These are phyloP conservation scores for Candolleomyces aberdarensis DNA, from an alignment of 768 basidiomycete species.

Conservation along the genomic window DNA sequence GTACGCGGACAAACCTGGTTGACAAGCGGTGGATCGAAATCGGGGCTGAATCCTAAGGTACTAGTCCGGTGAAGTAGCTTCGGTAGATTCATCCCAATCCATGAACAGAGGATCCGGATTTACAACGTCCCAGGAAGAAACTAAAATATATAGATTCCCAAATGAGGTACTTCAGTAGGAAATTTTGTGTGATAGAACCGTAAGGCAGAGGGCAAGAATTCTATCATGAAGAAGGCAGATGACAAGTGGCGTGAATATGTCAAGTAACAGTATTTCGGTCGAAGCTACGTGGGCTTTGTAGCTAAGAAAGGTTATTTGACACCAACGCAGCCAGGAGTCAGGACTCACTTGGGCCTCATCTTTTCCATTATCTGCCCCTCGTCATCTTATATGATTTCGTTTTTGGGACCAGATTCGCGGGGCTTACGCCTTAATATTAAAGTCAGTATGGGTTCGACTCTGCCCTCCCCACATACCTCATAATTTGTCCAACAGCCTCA, in stretches of 20 bases:
- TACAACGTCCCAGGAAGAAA: not conserved
- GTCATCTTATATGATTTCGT: not conserved
- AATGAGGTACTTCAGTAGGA: constrained; percentile 13
- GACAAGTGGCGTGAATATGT: constrained; percentile 44
- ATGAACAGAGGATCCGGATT: constrained; percentile 6
- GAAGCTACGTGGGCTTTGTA: constrained; percentile 36
- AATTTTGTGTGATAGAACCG: constrained; percentile 14
- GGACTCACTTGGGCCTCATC: no score
- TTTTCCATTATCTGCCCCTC: not conserved
- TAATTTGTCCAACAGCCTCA: constrained; percentile 54
- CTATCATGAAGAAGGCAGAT: constrained; percentile 29
- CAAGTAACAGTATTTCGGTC: constrained; percentile 36
- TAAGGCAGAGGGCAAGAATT: constrained; percentile 13
- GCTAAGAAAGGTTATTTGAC: constrained; percentile 38
- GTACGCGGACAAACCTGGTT: not conserved
- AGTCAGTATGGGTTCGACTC: constrained; percentile 32
- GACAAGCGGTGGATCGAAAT: not conserved
- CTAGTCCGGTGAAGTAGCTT: not conserved
- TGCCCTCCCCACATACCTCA: constrained; percentile 32
- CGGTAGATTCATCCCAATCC: not conserved
- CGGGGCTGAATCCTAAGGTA: not conserved
- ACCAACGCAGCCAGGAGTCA: constrained; percentile 30
- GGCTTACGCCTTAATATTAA: constrained; percentile 13
- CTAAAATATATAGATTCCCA: not conserved
- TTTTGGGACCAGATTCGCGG: constrained; percentile 24